These are phyloP conservation scores for Candida railenensis DNA, from an alignment of 805 yeast genomes.

Conservation along the genomic window DNA sequence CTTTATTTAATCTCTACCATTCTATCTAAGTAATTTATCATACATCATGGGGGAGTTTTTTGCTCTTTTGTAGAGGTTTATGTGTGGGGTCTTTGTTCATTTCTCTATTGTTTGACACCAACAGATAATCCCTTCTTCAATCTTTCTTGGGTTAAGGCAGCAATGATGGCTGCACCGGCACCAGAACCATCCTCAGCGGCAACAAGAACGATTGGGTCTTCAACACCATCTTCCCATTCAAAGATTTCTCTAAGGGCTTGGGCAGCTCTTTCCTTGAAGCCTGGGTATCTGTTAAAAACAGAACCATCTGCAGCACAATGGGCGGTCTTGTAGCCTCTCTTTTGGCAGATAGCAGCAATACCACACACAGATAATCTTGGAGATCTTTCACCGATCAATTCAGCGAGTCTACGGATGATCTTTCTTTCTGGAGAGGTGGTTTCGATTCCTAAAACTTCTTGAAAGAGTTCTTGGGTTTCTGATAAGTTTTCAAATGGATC, in stretches of 20 bases:
- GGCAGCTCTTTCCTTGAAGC: constrained; percentile 86
- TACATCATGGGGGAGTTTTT: background rate
- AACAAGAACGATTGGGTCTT: constrained; percentile 80
- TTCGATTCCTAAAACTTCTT: constrained; percentile 53
- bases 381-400: constrained; percentile 86
- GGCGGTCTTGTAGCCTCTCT: constrained; percentile 73
- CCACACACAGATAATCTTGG: constrained; percentile 93
- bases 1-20: background rate
- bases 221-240: constrained; percentile 58
- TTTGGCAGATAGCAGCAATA: constrained; percentile 88
- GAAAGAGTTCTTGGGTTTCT: constrained; percentile 70
- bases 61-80: background rate
- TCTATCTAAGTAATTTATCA: background rate
- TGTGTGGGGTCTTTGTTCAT: background rate
- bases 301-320: constrained; percentile 98
- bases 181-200: constrained; percentile 99
- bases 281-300: constrained; percentile 91
- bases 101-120: constrained; percentile 35
- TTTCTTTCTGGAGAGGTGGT: constrained; percentile 79
- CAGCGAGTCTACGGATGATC: constrained; percentile 78
- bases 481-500: constrained; percentile 84
- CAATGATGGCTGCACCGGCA: constrained; percentile 98
- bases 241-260: constrained; percentile 85
- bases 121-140: constrained; percentile 67
- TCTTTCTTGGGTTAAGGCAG: constrained; percentile 88